These are phyloP conservation scores for Clonostachys solani DNA, from an alignment of 2,329 filamentous ascomycete species.

Conservation along the genomic window DNA sequence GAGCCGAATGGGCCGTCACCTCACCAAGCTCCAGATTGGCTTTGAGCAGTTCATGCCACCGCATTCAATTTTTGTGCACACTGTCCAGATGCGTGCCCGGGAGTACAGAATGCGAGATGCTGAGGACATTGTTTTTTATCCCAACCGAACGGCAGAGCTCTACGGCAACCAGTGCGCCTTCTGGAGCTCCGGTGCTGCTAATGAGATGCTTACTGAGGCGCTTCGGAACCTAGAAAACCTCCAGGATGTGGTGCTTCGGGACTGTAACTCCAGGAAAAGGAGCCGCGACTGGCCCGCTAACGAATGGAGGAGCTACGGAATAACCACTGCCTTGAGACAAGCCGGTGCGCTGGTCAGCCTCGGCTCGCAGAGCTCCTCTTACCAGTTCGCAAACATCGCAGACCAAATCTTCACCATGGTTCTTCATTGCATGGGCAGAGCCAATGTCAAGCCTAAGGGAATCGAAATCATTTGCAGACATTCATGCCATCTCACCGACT, in stretches of 20 bases:
- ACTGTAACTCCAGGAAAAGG: slow-evolving; percentile 47
- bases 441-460: slow-evolving; percentile 26
- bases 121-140: no score
- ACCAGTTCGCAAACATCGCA: slow-evolving; percentile 6
- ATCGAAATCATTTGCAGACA: slow-evolving; percentile 43
- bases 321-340: slow-evolving; percentile 17
- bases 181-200: slow-evolving; percentile 36
- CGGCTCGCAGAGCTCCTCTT: slow-evolving; percentile 16
- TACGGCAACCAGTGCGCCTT: slow-evolving; percentile 2
- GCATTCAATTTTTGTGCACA: neutral
- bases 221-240: slow-evolving; percentile 51
- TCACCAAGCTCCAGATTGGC: slow-evolving; percentile 29
- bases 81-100: neutral
- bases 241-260: slow-evolving; percentile 51
- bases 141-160: neutral
- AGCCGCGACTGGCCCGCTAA: slow-evolving; percentile 34
- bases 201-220: slow-evolving; percentile 51
- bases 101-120: no score
- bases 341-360: neutral
- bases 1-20: slow-evolving; percentile 28
- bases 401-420: slow-evolving; percentile 26
- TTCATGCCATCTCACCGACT: slow-evolving; percentile 17
- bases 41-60: slow-evolving; percentile 9
- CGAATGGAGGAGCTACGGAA: slow-evolving; percentile 53
- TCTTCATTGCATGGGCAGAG: slow-evolving; percentile 34